Percentiles rank a stretch among this genome's conserved stretches.
phyloP scores from a whole-genome alignment of 208 protist genomes.

The Wallacemonas sp. region DNA sequence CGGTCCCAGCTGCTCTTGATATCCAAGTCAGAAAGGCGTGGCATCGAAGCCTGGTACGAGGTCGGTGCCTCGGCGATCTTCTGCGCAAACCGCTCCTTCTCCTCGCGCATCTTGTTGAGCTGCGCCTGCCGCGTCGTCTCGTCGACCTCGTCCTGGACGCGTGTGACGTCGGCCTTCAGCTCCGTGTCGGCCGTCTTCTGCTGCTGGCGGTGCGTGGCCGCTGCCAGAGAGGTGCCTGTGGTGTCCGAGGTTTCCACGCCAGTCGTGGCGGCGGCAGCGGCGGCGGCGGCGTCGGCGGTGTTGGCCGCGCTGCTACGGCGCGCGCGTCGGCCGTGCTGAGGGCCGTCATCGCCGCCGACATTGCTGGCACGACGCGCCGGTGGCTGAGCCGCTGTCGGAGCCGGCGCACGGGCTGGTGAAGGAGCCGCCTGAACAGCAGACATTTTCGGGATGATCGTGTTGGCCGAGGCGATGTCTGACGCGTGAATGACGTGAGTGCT shows the following conservation, averaged over 20 bases:
- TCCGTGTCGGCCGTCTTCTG: conserved; percentile 31
- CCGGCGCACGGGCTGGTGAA: no score
- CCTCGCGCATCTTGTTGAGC: conserved; percentile 28
- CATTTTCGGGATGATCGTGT: no score
- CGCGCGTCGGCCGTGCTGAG: conserved; percentile 7
- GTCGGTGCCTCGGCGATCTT: conserved; percentile 70
- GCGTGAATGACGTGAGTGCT: no score
- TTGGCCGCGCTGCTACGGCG: conserved; percentile 14
- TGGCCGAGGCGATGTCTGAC: no score
- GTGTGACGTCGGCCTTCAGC: conserved; percentile 40
- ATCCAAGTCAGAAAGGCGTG: conserved; percentile 73
- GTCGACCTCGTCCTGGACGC: conserved; percentile 54
- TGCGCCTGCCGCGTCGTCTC: conserved; percentile 33
- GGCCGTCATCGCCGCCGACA: not conserved
- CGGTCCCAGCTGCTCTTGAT: conserved; percentile 70
- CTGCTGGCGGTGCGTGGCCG: conserved; percentile 15
- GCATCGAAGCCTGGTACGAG: conserved; percentile 70
- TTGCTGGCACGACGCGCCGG: not conserved
- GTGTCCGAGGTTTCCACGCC: not conserved
- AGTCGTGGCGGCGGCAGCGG: not conserved
- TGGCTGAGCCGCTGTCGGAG: no score
- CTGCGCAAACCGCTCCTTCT: conserved; percentile 54
- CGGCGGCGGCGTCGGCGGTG: not conserved
- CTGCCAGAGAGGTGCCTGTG: conserved; percentile 6
- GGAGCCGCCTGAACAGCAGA: no score